A percentile compares a stretch with the other conserved stretches of the same genome.
Conservation (phyloP, 768 basidiomycete genomes). For the Lactarius psammicola region DNA sequence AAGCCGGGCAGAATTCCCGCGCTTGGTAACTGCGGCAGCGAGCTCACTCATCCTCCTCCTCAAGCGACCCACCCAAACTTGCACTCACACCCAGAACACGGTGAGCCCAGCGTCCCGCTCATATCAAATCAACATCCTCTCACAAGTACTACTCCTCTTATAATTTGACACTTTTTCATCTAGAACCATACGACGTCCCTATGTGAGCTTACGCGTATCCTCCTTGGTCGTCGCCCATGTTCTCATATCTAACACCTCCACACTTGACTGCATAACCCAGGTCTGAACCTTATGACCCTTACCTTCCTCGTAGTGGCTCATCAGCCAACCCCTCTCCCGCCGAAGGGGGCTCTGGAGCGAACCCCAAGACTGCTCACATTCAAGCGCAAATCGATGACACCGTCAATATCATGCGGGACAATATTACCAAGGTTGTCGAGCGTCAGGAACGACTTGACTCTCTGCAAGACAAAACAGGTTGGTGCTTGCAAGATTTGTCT, state of each 20-base stretch:
- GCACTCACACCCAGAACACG: conserved; percentile 16
- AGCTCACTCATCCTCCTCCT: neutral
- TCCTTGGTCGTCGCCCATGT: conserved; percentile 10
- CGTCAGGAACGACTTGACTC: conserved; percentile 91
- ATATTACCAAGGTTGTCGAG: conserved; percentile 95
- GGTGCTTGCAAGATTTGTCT: conserved; percentile 34
- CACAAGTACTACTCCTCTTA: neutral
- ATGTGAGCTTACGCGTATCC: conserved; percentile 26
- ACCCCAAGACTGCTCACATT: conserved; percentile 89
- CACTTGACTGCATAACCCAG: no score
- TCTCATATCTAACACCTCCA: conserved; percentile 20
- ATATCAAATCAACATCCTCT: neutral
- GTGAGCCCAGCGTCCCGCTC: conserved; percentile 22
- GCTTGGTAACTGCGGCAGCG: conserved; percentile 6
- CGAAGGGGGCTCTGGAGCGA: conserved; percentile 45
- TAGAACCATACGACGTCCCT: conserved; percentile 21
- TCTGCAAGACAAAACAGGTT: conserved; percentile 97
- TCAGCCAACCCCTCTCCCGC: conserved; percentile 52
- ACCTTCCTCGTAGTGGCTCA: conserved; percentile 82
- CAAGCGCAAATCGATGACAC: conserved; percentile 98
- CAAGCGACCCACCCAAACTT: conserved; percentile 8
- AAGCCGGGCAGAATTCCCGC: conserved; percentile 9
- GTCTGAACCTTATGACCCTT: conserved; percentile 99
- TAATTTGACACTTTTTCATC: neutral
- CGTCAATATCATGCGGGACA: conserved; percentile 96